Evolutionary conservation across 257 asterid genomes (phyloP), one percentile per base, ranked within the genome.

Genomic region (Nicotiana sylvestris): DNA sequence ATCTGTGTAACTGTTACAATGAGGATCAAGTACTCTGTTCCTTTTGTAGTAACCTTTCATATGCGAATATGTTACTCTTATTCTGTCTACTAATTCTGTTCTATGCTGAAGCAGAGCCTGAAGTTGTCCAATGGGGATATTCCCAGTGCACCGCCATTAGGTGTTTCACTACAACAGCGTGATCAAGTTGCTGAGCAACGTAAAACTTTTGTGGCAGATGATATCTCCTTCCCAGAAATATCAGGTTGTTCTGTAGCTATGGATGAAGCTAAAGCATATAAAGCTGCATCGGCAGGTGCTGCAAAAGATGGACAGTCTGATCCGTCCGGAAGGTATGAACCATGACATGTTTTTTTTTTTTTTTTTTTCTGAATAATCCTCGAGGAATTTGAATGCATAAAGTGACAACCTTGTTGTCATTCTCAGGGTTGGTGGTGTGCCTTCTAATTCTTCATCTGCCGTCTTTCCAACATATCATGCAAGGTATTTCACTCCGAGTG

Each of bases 61-160:
- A 76, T 76, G 80, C 1, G 43, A 49, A 51, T 76, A 76, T 76
- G 46, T 76, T 76, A 51, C 29, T 29, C 80, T 51, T 49, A 5
- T 76, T 76, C 62, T 74, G 46, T 30, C 27, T 8, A 27, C 80
- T 76, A 39, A 86, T 70, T 78, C 90, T 87, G 89, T 92, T 72
- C 53, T 81, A 72, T 67, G 78, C 66, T 29, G 76, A 84, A 25
- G 89, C 85, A 84, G 87, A 87, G 58, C 18, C 76, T 15, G 74
- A 82, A 87, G 55, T 69, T 83, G 25, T 37, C 58, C 25, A 87
- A 88, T 39, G 85, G 85, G n/a, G 92, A 84, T 83, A 81, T 70
- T 82, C 97, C 99, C 15, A 94, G 97, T 88, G 99, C 98, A 51
- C 97, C 98, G 4, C 99, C 97, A 1, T 35, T 95, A 79, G 66